These are phyloP conservation scores for Citrus hindsii DNA, from an alignment of 345 rosid species.

Conservation along the genomic window DNA sequence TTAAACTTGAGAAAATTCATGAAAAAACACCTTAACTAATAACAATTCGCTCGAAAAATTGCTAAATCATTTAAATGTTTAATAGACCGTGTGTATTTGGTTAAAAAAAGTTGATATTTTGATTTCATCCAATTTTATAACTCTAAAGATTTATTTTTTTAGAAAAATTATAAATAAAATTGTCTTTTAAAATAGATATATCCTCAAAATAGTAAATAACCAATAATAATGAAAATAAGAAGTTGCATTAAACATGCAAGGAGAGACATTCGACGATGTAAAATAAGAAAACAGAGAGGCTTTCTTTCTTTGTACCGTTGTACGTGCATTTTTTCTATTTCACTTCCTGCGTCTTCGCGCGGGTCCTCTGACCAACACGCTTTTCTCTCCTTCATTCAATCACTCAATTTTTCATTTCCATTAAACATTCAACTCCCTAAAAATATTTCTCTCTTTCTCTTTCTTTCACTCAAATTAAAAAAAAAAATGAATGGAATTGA, in stretches of 20 bases:
- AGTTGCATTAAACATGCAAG: background rate
- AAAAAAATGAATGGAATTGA: background rate
- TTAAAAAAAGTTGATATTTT: too few relatives aligned
- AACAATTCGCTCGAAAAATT: too few relatives aligned
- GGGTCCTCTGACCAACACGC: conserved; percentile 37
- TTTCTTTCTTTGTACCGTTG: background rate
- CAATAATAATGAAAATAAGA: too few relatives aligned
- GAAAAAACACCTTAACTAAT: too few relatives aligned
- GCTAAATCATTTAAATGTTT: too few relatives aligned
- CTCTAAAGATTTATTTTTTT: too few relatives aligned
- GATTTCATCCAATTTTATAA: background rate
- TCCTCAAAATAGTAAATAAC: background rate
- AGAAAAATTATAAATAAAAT: too few relatives aligned
- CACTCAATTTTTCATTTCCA: conserved; percentile 1
- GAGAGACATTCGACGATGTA: too few relatives aligned
- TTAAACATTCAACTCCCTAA: background rate
- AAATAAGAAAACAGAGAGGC: background rate
- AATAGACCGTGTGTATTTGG: too few relatives aligned
- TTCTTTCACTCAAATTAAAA: background rate
- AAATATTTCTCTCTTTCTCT: background rate
- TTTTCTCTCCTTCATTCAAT: conserved; percentile 33
- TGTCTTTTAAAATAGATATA: too few relatives aligned
- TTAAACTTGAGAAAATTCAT: too few relatives aligned
- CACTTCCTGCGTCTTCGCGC: conserved; percentile 29
- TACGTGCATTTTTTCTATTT: background rate